A percentile compares a stretch with the other conserved stretches of the same genome.
These are phyloP conservation scores for Psilocybe azurescens DNA, from an alignment of 768 basidiomycete species.

Conservation along the genomic window DNA sequence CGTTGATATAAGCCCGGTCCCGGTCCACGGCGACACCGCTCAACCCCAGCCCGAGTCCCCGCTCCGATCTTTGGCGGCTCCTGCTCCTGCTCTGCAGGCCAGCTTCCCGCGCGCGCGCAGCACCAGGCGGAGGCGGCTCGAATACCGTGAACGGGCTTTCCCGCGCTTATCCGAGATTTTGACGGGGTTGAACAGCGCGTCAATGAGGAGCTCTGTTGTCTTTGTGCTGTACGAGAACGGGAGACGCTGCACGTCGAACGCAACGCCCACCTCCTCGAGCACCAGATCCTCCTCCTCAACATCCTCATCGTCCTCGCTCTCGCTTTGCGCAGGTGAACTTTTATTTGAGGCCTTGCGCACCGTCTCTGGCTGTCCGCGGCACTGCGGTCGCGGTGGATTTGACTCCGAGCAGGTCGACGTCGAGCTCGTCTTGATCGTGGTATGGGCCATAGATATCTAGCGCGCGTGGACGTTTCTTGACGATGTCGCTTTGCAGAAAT, in stretches of 20 bases:
- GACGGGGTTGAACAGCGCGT: constrained; percentile 79
- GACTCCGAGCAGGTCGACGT: constrained; percentile 38
- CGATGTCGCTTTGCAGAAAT: constrained; percentile 61
- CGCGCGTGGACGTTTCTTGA: constrained; percentile 54
- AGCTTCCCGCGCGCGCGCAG: not conserved
- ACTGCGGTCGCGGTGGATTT: constrained; percentile 20
- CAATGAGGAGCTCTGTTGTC: constrained; percentile 76
- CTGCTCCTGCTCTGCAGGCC: not conserved
- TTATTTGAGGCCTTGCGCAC: constrained; percentile 8
- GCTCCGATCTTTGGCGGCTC: constrained; percentile 2
- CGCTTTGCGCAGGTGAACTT: constrained; percentile 14
- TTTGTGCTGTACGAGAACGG: constrained; percentile 62
- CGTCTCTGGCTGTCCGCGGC: constrained; percentile 23
- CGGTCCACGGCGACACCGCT: constrained; percentile 9
- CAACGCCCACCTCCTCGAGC: constrained; percentile 14
- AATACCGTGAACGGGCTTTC: constrained; percentile 50
- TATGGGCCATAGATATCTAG: constrained; percentile 52
- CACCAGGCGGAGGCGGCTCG: constrained; percentile 26
- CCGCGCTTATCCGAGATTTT: constrained; percentile 43
- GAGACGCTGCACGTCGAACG: constrained; percentile 48
- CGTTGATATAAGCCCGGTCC: not conserved
- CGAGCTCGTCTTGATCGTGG: constrained; percentile 41
- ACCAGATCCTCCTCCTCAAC: not conserved
- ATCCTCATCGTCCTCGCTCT: constrained; percentile 15
- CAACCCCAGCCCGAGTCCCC: constrained; percentile 15